These are phyloP conservation scores for Flaveria floridana DNA, from an alignment of 140 eudicot species.

Conservation along the genomic window DNA sequence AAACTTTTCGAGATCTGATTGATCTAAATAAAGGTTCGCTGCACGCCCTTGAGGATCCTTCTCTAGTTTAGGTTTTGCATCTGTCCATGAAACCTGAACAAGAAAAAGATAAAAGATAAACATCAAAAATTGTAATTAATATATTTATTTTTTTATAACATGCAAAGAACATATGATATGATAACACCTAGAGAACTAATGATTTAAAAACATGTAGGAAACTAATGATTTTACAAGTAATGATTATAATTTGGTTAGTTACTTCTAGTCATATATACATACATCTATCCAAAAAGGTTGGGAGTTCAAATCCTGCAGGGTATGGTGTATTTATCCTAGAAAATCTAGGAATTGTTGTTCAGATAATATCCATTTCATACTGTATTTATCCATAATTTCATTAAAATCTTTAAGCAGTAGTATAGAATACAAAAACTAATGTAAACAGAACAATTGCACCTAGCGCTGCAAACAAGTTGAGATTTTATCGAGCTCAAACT, in stretches of 20 bases:
- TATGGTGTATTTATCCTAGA: too few relatives aligned
- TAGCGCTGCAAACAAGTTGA: neutral
- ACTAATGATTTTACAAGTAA: neutral
- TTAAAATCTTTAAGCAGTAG: neutral
- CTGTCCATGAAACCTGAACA: slow-evolving; percentile 83
- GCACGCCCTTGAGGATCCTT: slow-evolving; percentile 99
- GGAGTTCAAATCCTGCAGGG: too few relatives aligned
- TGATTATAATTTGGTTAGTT: neutral
- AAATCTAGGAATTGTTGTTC: too few relatives aligned
- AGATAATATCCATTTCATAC: too few relatives aligned
- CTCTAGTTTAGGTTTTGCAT: slow-evolving; percentile 80
- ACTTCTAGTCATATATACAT: neutral
- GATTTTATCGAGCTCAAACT: neutral
- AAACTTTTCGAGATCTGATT: slow-evolving; percentile 88
- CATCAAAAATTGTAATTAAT: neutral
- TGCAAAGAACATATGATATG: slow-evolving; percentile 5
- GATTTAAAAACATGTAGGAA: neutral
- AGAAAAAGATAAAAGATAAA: neutral
- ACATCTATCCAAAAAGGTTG: too few relatives aligned
- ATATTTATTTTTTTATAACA: neutral
- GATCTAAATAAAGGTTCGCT: slow-evolving; percentile 69
- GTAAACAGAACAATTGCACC: neutral
- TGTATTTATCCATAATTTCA: neutral
- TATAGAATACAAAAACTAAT: neutral
- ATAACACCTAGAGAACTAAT: neutral